These are phyloP conservation scores for Salix exigua DNA, from an alignment of 345 rosid species.

Conservation along the genomic window DNA sequence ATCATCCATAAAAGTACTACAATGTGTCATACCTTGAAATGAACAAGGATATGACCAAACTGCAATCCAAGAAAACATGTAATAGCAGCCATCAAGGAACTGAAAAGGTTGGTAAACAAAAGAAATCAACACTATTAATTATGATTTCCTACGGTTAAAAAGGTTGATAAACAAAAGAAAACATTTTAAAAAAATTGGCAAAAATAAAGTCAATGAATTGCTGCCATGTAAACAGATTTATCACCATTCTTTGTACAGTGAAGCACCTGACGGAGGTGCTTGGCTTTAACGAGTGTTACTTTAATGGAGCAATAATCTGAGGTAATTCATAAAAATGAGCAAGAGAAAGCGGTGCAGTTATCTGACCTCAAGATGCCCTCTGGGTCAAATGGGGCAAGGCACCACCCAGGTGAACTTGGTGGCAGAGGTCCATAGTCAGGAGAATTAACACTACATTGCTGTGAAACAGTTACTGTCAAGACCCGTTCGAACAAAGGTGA, in stretches of 20 bases:
- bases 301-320: neutral
- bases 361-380: conserved; percentile 55
- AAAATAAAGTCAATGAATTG: neutral
- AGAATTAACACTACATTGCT: conserved; percentile 65
- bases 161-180: conserved; percentile 9
- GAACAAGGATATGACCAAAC: conserved; percentile 50
- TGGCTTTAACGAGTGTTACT: neutral
- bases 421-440: conserved; percentile 58
- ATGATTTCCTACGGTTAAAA: conserved; percentile 15
- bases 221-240: neutral
- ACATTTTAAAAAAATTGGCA: neutral
- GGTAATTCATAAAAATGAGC: neutral
- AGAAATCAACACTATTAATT: conserved; percentile 8
- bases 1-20: neutral
- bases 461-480: conserved; percentile 4
- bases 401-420: conserved; percentile 53
- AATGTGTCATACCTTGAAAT: conserved; percentile 34
- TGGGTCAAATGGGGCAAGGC: conserved; percentile 62
- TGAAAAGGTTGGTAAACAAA: conserved; percentile 24
- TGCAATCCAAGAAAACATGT: conserved; percentile 58
- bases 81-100: conserved; percentile 52
- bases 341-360: neutral
- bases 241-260: neutral
- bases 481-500: neutral
- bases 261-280: neutral